These are phyloP conservation scores for Fusarium zealandicum DNA, from an alignment of 2,329 filamentous ascomycete genomes.

Conservation along the genomic window DNA sequence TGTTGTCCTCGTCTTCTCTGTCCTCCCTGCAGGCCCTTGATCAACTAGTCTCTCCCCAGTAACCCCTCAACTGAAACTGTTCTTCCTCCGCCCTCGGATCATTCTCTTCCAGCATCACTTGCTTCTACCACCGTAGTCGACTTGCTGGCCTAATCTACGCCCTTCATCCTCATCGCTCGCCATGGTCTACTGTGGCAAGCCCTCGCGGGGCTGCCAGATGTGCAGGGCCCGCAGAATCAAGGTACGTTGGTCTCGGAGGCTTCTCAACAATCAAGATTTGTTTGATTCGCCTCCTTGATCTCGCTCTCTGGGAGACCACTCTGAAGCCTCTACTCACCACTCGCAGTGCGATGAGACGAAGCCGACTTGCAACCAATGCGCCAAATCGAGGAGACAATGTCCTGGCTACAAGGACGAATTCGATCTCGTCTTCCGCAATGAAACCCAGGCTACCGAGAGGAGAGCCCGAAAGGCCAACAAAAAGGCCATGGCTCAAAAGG, in stretches of 20 bases:
- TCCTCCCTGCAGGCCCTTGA: conserved; percentile 34
- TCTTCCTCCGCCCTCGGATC: conserved; percentile 4
- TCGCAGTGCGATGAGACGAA: conserved; percentile 71
- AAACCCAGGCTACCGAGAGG: conserved; percentile 72
- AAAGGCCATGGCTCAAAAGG: conserved; percentile 53
- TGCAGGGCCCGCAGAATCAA: conserved; percentile 77
- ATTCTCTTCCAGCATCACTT: conserved; percentile 5
- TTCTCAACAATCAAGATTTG: background rate
- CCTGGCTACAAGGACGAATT: conserved; percentile 76
- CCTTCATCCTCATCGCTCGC: conserved; percentile 27
- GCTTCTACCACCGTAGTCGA: background rate
- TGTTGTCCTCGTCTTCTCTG: conserved; percentile 30
- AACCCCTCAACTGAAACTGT: no score
- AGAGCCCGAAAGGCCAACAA: conserved; percentile 64
- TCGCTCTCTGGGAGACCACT: background rate
- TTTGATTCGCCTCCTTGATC: background rate
- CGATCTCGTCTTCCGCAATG: conserved; percentile 75
- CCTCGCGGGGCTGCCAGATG: conserved; percentile 75
- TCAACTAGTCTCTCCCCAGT: conserved; percentile 22
- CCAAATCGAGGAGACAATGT: conserved; percentile 68
- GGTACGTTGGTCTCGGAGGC: conserved; percentile 53
- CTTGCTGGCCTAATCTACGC: background rate
- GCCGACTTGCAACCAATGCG: conserved; percentile 70
- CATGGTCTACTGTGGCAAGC: conserved; percentile 73
- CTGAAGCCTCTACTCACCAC: conserved; percentile 16